These are phyloP conservation scores for Tremella mesenterica DNA, from an alignment of 768 basidiomycete species.

Conservation along the genomic window DNA sequence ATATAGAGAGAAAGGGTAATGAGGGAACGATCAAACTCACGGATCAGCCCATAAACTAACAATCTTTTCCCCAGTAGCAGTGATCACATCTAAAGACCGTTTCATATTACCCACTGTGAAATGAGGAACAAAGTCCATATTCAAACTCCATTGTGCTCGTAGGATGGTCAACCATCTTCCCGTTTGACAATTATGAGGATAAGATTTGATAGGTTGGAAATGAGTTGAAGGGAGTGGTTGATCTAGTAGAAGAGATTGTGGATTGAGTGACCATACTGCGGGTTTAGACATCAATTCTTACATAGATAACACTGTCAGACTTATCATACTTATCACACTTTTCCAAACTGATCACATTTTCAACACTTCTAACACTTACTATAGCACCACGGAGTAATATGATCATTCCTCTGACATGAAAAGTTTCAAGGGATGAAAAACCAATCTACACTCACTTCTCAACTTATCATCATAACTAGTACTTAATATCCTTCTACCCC, in stretches of 20 bases:
- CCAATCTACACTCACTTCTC: constrained; percentile 42
- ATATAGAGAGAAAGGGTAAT: no score
- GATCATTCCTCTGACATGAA: no score
- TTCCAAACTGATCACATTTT: no score
- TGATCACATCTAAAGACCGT: constrained; percentile 41
- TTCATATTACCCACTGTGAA: constrained; percentile 47
- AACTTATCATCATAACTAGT: constrained; percentile 48
- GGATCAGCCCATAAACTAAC: constrained; percentile 31
- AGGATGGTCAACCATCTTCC: constrained; percentile 48
- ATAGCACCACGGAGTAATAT: no score
- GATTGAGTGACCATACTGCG: constrained; percentile 36
- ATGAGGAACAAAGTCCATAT: constrained; percentile 41
- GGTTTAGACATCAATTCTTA: neutral
- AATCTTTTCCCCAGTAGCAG: constrained; percentile 39
- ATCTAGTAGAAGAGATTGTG: constrained; percentile 16
- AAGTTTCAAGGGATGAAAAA: no score
- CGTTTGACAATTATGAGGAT: constrained; percentile 47
- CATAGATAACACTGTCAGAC: no score
- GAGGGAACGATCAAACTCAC: constrained; percentile 24
- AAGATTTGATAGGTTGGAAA: constrained; percentile 19
- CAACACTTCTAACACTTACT: neutral
- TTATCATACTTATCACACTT: no score
- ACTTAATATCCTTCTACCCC: constrained; percentile 43
- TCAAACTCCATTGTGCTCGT: constrained; percentile 46
- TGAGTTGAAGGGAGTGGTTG: constrained; percentile 14